phyloP scores from a whole-genome alignment of 345 rosid species.

The Eucalyptus curtisii region DNA sequence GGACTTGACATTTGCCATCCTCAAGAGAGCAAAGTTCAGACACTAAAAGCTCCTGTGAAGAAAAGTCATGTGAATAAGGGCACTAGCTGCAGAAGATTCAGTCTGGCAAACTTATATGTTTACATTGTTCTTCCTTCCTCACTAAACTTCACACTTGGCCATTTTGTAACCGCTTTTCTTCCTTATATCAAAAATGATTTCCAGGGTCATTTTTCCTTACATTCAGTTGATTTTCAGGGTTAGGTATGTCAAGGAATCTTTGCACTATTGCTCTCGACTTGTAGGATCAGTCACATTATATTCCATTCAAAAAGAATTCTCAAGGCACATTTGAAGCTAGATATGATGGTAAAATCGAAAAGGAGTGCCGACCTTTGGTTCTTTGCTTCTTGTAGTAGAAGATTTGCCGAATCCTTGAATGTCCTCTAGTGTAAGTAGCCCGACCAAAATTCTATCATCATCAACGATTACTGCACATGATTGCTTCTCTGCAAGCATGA shows the following conservation, averaged over 20 bases:
- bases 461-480: constrained; percentile 75
- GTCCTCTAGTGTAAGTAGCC: constrained; percentile 55
- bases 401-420: constrained; percentile 46
- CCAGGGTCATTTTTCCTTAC: background rate
- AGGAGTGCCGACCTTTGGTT: constrained; percentile 35
- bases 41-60: constrained; percentile 43
- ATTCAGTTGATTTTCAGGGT: background rate
- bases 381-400: constrained; percentile 17
- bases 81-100: background rate
- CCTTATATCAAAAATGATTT: background rate
- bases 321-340: background rate
- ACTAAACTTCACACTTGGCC: background rate
- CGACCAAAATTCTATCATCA: constrained; percentile 43
- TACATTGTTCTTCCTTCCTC: background rate
- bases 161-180: background rate
- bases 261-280: background rate
- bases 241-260: background rate
- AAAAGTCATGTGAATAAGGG: background rate
- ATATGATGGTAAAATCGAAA: background rate
- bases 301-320: background rate
- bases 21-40: constrained; percentile 44
- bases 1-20: constrained; percentile 35
- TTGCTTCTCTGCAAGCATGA: constrained; percentile 87
- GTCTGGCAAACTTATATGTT: background rate
- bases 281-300: background rate